These are phyloP conservation scores for Rhizopus delemar DNA, from an alignment of 371 early-diverging fungal genomes.

Conservation along the genomic window DNA sequence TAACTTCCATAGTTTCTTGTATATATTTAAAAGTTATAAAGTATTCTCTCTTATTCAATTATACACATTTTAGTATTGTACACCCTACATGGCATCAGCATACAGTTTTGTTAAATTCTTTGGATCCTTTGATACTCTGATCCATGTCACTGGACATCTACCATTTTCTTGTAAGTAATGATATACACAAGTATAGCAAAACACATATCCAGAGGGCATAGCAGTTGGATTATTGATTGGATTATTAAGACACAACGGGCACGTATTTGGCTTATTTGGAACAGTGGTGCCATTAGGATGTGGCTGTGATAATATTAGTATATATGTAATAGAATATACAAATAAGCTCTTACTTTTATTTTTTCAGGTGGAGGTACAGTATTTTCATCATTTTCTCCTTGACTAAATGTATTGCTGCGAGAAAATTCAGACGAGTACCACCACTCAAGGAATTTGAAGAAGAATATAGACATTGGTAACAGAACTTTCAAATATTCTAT, in stretches of 20 bases:
- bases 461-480: constrained; percentile 87
- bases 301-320: constrained; percentile 47
- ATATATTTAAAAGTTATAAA: too few relatives aligned
- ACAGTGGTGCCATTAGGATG: constrained; percentile 76
- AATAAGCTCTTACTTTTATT: constrained; percentile 43
- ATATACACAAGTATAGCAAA: constrained; percentile 81
- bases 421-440: constrained; percentile 85
- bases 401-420: constrained; percentile 36
- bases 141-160: constrained; percentile 75
- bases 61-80: not conserved
- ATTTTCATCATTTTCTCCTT: constrained; percentile 32
- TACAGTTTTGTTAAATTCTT: constrained; percentile 65
- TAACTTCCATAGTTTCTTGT: too few relatives aligned
- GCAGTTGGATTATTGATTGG: constrained; percentile 85
- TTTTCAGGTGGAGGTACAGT: constrained; percentile 66
- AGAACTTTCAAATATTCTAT: constrained; percentile 74
- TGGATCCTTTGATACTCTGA: constrained; percentile 34
- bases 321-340: not conserved
- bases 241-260: constrained; percentile 73
- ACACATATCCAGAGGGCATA: constrained; percentile 79
- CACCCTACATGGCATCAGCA: constrained; percentile 44
- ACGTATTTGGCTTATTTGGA: constrained; percentile 70
- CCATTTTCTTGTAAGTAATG: constrained; percentile 65
- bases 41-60: too few relatives aligned
- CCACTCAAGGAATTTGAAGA: constrained; percentile 94